Conservation (phyloP, 495 filamentous ascomycete genomes). For the Durotheca rogersii region DNA sequence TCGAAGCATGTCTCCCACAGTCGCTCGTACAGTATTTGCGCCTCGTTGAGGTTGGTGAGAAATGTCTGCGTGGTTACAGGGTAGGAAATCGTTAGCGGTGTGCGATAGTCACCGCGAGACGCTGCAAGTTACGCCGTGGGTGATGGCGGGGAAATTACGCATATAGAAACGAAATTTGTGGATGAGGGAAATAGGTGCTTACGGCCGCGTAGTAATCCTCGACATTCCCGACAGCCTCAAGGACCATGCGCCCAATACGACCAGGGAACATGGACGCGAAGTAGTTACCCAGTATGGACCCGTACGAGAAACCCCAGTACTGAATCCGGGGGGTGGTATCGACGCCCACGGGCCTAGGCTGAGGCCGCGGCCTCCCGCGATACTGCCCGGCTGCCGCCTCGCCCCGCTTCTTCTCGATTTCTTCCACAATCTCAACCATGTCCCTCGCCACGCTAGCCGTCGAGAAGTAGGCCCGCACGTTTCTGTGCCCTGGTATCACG, state of each 20-base stretch:
- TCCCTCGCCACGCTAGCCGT: slow-evolving; percentile 42
- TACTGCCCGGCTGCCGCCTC: background rate
- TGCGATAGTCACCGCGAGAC: too few species aligned
- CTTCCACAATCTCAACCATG: slow-evolving; percentile 46
- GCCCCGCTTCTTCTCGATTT: slow-evolving; percentile 33
- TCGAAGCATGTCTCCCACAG: slow-evolving; percentile 53
- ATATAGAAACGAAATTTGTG: background rate
- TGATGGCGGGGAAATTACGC: too few species aligned
- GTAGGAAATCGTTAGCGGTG: slow-evolving; percentile 3
- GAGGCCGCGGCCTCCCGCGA: background rate
- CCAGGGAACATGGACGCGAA: slow-evolving; percentile 49
- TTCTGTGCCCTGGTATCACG: background rate
- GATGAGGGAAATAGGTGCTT: background rate
- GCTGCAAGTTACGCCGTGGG: too few species aligned
- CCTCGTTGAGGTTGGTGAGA: slow-evolving; percentile 48
- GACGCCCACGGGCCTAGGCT: background rate
- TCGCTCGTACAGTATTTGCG: slow-evolving; percentile 49
- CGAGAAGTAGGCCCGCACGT: slow-evolving; percentile 18
- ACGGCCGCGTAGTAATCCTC: slow-evolving; percentile 35
- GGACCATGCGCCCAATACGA: slow-evolving; percentile 41
- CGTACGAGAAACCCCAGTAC: slow-evolving; percentile 66
- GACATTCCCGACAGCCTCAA: slow-evolving; percentile 42
- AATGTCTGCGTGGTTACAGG: slow-evolving; percentile 38
- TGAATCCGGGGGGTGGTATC: slow-evolving; percentile 35
- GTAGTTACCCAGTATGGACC: slow-evolving; percentile 57